Evolutionary conservation across 2,329 filamentous ascomycete species (phyloP).

Genomic region (Alternaria longipes): DNA sequence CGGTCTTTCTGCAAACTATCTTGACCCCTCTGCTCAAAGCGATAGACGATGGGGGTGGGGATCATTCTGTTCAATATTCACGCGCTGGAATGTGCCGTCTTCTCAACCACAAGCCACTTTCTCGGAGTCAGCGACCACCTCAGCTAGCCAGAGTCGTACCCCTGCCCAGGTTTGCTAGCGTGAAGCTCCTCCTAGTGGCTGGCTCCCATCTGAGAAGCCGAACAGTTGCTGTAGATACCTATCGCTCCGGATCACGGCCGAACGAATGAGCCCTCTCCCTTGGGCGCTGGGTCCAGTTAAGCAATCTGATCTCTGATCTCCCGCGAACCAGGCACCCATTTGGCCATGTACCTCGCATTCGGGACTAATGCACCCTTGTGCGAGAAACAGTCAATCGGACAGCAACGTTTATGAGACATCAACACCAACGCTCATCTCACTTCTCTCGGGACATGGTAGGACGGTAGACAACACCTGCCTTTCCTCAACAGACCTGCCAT

Average conservation of each 20-base stretch:
- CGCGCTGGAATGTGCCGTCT: background rate
- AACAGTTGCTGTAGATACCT: slow-evolving; percentile 13
- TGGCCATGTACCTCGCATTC: slow-evolving; percentile 6
- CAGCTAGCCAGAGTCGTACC: slow-evolving; percentile 25
- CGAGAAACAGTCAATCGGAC: slow-evolving; percentile 4
- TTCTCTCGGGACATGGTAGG: background rate
- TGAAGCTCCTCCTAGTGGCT: slow-evolving; percentile 17
- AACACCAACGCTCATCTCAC: slow-evolving; percentile 10
- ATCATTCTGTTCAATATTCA: background rate
- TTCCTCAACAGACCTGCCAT: background rate
- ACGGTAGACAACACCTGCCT: background rate
- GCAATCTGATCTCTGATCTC: slow-evolving; percentile 8
- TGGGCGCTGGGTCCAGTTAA: slow-evolving; percentile 9
- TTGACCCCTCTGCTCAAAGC: background rate
- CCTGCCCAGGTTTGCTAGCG: slow-evolving; percentile 18
- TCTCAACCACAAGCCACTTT: background rate
- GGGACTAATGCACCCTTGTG: slow-evolving; percentile 1
- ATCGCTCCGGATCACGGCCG: slow-evolving; percentile 12
- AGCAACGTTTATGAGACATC: slow-evolving; percentile 14
- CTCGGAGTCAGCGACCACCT: slow-evolving; percentile 10
- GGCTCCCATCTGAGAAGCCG: background rate
- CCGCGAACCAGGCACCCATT: slow-evolving; percentile 6
- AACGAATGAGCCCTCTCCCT: slow-evolving; percentile 7
- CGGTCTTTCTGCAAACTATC: background rate
- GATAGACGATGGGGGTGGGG: background rate